phyloP scores from a whole-genome alignment of 768 basidiomycete species.

The Russula brevipes region DNA sequence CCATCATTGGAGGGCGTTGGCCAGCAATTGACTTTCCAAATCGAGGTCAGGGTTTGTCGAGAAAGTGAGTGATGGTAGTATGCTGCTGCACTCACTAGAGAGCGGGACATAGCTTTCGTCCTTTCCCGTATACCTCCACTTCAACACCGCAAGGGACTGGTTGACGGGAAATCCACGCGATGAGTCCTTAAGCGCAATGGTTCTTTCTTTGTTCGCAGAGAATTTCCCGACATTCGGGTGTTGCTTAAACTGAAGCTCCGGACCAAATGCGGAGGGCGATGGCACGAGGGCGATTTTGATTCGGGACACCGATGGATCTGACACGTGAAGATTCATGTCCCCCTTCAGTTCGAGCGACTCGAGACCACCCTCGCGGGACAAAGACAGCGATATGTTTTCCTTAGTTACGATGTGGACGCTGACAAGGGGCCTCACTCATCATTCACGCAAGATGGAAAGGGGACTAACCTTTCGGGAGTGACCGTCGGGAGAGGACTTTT shows the following conservation, averaged over 20 bases:
- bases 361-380: conserved; percentile 88
- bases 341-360: conserved; percentile 89
- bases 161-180: conserved; percentile 81
- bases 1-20: conserved; percentile 89
- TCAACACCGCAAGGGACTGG: conserved; percentile 80
- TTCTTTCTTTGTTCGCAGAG: conserved; percentile 54
- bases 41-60: neutral
- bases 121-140: conserved; percentile 87
- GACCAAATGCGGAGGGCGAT: conserved; percentile 52
- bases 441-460: neutral
- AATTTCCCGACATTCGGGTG: conserved; percentile 94
- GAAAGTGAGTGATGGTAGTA: neutral
- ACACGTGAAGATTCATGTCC: conserved; percentile 87
- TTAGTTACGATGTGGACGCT: conserved; percentile 86
- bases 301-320: conserved; percentile 67
- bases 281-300: conserved; percentile 62
- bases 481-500: conserved; percentile 71
- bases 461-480: conserved; percentile 60
- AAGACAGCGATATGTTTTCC: conserved; percentile 73
- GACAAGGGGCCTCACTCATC: conserved; percentile 4
- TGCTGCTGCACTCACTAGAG: conserved; percentile 58
- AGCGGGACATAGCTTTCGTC: conserved; percentile 91
- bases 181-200: conserved; percentile 80
- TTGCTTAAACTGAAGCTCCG: conserved; percentile 89
- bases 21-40: conserved; percentile 84